Percentiles rank a stretch among this genome's conserved stretches.
Evolutionary conservation across 345 rosid species (phyloP).

Genomic region (Aquilaria malaccensis): DNA sequence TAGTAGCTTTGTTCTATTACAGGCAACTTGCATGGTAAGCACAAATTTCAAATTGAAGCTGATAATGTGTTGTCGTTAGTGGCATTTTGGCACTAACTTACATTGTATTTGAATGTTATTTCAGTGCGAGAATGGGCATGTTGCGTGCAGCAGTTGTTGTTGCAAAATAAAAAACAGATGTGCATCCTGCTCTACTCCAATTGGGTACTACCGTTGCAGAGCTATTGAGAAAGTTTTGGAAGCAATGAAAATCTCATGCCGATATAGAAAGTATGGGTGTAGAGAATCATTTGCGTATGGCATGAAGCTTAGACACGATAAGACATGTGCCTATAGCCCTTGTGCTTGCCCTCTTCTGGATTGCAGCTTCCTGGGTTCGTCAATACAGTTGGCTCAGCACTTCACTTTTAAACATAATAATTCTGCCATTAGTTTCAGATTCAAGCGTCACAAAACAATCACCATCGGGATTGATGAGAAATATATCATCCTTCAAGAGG

Average conservation of each 20-base stretch:
- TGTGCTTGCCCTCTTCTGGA: constrained; percentile 44
- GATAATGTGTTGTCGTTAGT: not conserved
- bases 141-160: constrained; percentile 53
- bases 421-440: constrained; percentile 9
- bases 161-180: constrained; percentile 36
- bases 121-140: constrained; percentile 70
- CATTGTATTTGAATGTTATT: constrained; percentile 5
- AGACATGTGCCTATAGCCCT: constrained; percentile 28
- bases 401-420: constrained; percentile 29
- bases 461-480: constrained; percentile 10
- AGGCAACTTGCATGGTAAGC: not conserved
- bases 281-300: constrained; percentile 18
- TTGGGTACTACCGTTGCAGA: constrained; percentile 49
- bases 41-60: not conserved
- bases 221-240: constrained; percentile 52
- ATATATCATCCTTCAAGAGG: constrained; percentile 26
- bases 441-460: not conserved
- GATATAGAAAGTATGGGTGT: constrained; percentile 42
- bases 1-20: no score
- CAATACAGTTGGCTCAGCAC: constrained; percentile 30
- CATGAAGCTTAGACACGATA: constrained; percentile 35
- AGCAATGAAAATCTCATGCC: constrained; percentile 35
- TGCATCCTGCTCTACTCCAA: constrained; percentile 38
- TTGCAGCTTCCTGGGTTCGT: constrained; percentile 38
- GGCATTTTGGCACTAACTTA: not conserved